Percentiles rank a stretch among this genome's conserved stretches.
These are phyloP conservation scores for Termitomyces sp. DNA, from an alignment of 768 basidiomycete genomes.

Conservation along the genomic window DNA sequence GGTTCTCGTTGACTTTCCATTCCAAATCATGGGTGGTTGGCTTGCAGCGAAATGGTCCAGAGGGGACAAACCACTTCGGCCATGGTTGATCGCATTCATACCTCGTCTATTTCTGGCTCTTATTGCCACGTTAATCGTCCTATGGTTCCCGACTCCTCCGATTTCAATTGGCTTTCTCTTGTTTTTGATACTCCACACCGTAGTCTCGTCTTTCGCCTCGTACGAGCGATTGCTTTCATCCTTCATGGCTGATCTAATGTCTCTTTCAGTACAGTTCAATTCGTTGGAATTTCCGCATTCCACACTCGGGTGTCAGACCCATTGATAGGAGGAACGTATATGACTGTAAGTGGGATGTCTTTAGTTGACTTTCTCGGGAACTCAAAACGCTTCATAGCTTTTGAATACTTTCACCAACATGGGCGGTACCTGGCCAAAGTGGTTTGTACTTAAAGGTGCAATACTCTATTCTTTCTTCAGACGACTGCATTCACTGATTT, in stretches of 20 bases:
- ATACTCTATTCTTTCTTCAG: neutral
- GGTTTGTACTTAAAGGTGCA: slow-evolving; percentile 87
- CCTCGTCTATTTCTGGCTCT: slow-evolving; percentile 74
- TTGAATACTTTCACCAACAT: slow-evolving; percentile 95
- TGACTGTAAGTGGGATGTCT: slow-evolving; percentile 71
- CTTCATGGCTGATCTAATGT: neutral
- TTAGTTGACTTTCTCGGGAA: neutral
- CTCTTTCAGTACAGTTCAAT: slow-evolving; percentile 83
- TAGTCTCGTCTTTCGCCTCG: slow-evolving; percentile 83
- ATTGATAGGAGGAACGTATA: slow-evolving; percentile 96
- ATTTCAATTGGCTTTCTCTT: slow-evolving; percentile 75
- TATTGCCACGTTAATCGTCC: slow-evolving; percentile 73
- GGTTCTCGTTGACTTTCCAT: slow-evolving; percentile 95
- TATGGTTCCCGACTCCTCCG: slow-evolving; percentile 78
- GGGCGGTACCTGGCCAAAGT: slow-evolving; percentile 98
- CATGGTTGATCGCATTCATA: slow-evolving; percentile 93
- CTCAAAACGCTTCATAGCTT: slow-evolving; percentile 44
- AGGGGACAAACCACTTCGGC: slow-evolving; percentile 73
- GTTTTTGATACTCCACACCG: slow-evolving; percentile 76
- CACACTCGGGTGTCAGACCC: slow-evolving; percentile 97
- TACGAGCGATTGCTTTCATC: slow-evolving; percentile 33
- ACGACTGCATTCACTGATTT: slow-evolving; percentile 11
- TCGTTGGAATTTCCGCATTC: slow-evolving; percentile 98
- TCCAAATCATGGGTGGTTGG: slow-evolving; percentile 95
- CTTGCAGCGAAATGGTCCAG: slow-evolving; percentile 89